These are phyloP conservation scores for Pseudogymnoascus sp. DNA, from an alignment of 2,329 filamentous ascomycete genomes.

Conservation along the genomic window DNA sequence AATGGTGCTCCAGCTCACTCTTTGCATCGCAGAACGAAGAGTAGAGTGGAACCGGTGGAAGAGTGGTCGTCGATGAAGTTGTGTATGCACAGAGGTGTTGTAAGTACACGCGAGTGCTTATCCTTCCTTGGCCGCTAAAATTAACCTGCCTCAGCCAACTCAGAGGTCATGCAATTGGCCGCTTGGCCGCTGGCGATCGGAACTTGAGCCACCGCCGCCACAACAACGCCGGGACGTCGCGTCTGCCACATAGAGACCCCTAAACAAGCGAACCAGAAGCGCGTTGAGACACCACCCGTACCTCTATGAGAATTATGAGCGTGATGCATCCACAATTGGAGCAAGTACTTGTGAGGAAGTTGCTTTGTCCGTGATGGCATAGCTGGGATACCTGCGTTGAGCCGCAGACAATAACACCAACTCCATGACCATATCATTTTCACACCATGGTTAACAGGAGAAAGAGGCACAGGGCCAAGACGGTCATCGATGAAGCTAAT, in stretches of 20 bases:
- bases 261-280: background rate
- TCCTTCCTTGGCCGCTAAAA: conserved; percentile 5
- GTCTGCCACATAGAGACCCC: conserved; percentile 1
- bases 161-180: conserved; percentile 3
- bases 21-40: background rate
- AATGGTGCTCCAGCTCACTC: background rate
- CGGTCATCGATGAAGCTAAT: conserved; percentile 17
- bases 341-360: background rate
- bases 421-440: background rate
- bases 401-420: background rate
- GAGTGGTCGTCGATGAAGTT: conserved; percentile 1
- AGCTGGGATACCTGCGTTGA: background rate
- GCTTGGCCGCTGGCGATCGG: background rate
- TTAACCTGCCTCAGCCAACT: conserved; percentile 3
- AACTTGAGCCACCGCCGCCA: conserved; percentile 1
- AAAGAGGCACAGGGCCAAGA: conserved; percentile 28
- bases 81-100: conserved; percentile 4
- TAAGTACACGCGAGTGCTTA: conserved; percentile 7
- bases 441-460: conserved; percentile 33
- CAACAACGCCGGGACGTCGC: conserved; percentile 4
- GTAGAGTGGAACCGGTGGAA: background rate
- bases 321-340: background rate
- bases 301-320: background rate
- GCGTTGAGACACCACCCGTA: background rate
- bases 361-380: background rate